Conservation (phyloP, 2,329 filamentous ascomycete genomes). For the Mycosphaerella sp. region DNA sequence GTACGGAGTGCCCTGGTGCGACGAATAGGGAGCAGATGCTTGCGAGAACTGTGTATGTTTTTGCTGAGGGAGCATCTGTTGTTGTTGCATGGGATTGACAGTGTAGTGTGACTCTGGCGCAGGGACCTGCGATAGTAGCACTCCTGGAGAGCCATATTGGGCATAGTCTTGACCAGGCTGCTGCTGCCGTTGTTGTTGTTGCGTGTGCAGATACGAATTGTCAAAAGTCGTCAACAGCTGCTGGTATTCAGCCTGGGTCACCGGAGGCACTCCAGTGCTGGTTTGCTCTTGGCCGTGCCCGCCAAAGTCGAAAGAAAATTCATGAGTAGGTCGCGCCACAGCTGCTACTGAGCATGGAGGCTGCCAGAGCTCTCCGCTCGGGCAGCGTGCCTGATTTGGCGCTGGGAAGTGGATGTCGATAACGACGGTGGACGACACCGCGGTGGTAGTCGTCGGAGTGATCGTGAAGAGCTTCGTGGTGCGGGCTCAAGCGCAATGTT, state of each 20-base stretch:
- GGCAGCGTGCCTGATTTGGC: conserved; percentile 39
- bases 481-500: conserved; percentile 12
- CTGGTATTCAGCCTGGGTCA: conserved; percentile 27
- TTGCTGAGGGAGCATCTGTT: conserved; percentile 25
- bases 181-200: conserved; percentile 2
- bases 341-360: conserved; percentile 47
- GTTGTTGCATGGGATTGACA: conserved; percentile 20
- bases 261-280: conserved; percentile 17
- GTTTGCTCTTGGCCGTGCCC: conserved; percentile 36
- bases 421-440: conserved; percentile 21
- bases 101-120: conserved; percentile 27
- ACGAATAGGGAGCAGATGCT: conserved; percentile 20
- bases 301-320: conserved; percentile 44
- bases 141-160: conserved; percentile 27
- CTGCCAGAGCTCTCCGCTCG: conserved; percentile 48
- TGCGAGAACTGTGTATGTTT: conserved; percentile 24
- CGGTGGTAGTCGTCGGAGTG: conserved; percentile 12
- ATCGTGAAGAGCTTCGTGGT: conserved; percentile 15
- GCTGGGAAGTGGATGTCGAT: conserved; percentile 35
- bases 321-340: conserved; percentile 45
- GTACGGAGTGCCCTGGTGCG: conserved; percentile 30
- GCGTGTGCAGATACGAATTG: conserved; percentile 2
- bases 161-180: conserved; percentile 19
- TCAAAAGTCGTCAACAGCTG: conserved; percentile 23
- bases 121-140: conserved; percentile 28